These are phyloP conservation scores for Aspergillus hancockii DNA, from an alignment of 495 filamentous ascomycete species.

Conservation along the genomic window DNA sequence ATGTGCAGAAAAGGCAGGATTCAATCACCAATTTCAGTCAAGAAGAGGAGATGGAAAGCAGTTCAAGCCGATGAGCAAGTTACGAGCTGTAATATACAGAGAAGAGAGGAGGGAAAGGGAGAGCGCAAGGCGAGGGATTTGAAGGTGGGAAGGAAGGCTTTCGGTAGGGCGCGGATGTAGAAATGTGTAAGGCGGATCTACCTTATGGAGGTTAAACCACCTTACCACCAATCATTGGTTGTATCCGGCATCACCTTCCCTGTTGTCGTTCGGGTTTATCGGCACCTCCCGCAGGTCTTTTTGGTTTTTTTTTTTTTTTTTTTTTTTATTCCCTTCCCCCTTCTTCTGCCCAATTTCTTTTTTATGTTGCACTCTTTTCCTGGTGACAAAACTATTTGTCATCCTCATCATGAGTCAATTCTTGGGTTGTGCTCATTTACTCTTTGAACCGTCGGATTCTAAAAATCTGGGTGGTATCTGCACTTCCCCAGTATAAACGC, in stretches of 20 bases:
- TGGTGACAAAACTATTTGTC: not conserved
- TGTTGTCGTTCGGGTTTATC: slow-evolving; percentile 1
- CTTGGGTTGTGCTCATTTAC: not conserved
- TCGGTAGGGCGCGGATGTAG: slow-evolving; percentile 16
- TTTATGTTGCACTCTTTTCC: too few relatives aligned
- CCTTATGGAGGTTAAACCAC: not conserved
- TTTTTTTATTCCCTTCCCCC: not conserved
- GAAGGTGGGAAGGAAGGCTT: not conserved
- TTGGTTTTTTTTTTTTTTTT: slow-evolving; percentile 3
- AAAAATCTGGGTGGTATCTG: not conserved
- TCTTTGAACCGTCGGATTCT: not conserved
- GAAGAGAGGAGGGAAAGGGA: not conserved
- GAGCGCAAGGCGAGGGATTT: slow-evolving; percentile 4
- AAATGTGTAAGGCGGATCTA: not conserved
- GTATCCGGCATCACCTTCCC: not conserved
- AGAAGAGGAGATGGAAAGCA: not conserved
- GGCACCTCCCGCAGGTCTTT: slow-evolving; percentile 7
- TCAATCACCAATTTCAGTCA: not conserved
- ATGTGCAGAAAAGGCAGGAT: not conserved
- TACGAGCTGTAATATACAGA: slow-evolving; percentile 5
- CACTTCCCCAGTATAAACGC: too few relatives aligned
- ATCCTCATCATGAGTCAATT: not conserved
- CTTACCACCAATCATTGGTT: not conserved
- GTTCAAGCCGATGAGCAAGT: not conserved
- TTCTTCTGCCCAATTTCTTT: not conserved